Base-by-base conservation (phyloP, 202 grass and related monocot genomes). In the Setaria italica region DNA sequence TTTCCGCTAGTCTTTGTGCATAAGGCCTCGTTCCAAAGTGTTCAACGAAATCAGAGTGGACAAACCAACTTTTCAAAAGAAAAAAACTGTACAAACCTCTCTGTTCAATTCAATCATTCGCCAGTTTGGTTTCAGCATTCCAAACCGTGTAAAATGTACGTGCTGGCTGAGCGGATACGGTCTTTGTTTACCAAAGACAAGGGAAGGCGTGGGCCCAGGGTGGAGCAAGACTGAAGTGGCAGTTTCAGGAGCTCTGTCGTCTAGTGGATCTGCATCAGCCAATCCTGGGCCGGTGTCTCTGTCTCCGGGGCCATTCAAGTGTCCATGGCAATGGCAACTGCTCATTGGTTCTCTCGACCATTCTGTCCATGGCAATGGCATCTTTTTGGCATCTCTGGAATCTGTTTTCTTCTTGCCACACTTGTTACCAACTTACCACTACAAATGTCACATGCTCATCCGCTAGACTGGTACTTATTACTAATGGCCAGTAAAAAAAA, bases 181-280 rank as follows among this genome's bases (percentile, higher is more conserved):
- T 51, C 45, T 54, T 74, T 74, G 11, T 54, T 54, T 74, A 74
- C 3, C 14, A 35, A 29, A 19, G 2, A 9, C 25, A 54, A 53
- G 3, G 14, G 48, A 3, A 54, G 14, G 33, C 13, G 32, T 33
- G 21, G 66, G 16, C 16, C 17, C 37, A 70, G 9, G 37, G 37
- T 50, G 45, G 42, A 29, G 3, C 0, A 51, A 6, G 8, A 45
- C 25, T 73, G 47, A 73, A 51, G 48, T 54, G 48, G 11, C 39
- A 17, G 48, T 54, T 50, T 32, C 29, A 29, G 71, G 3, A 49
- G n/a, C 19, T 73, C 25, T 73, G 71, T 74, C 71, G 47, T 74
- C 50, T 74, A 74, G 71, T 11, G 15, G 14, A 73, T 32, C 46
- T 73, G 70, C 70, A 73, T 53, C 70, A 16, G 29, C 25, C 71